Percentiles rank a stretch among this genome's conserved stretches.
Evolutionary conservation across 2,329 filamentous ascomycete genomes (phyloP).

Genomic region (Cladosporium austrohemisphaericum): DNA sequence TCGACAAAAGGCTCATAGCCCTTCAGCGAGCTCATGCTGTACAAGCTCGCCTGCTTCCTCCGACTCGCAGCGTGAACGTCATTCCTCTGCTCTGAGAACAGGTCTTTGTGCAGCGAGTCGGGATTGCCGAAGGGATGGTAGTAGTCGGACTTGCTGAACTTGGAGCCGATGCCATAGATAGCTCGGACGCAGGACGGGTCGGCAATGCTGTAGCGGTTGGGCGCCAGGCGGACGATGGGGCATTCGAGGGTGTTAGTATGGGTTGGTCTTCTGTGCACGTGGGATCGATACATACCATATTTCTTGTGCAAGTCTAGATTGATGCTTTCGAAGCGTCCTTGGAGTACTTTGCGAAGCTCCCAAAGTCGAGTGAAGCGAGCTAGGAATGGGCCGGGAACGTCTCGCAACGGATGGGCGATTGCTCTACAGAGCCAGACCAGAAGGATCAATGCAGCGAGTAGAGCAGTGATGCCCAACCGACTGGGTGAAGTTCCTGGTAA

Average conservation of each 20-base stretch:
- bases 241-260: too few species aligned
- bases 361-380: not conserved
- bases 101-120: not conserved
- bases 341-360: not conserved
- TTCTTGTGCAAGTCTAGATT: not conserved
- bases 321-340: not conserved
- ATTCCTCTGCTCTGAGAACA: not conserved
- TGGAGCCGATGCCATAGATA: not conserved
- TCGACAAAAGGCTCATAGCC: not conserved
- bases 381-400: too few species aligned
- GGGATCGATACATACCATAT: too few species aligned
- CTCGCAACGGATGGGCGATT: too few species aligned
- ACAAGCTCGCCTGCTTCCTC: not conserved
- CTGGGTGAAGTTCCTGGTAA: too few species aligned
- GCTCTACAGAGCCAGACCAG: too few species aligned
- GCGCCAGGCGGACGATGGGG: not conserved
- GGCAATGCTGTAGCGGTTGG: not conserved
- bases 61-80: not conserved
- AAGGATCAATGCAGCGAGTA: too few species aligned
- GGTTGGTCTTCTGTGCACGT: too few species aligned
- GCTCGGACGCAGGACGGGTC: not conserved
- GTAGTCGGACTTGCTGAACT: not conserved
- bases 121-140: not conserved
- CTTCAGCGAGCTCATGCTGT: not conserved
- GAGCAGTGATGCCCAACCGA: too few species aligned